phyloP scores from a whole-genome alignment of 495 filamentous ascomycete genomes.

The Trichoderma asperelloides region DNA sequence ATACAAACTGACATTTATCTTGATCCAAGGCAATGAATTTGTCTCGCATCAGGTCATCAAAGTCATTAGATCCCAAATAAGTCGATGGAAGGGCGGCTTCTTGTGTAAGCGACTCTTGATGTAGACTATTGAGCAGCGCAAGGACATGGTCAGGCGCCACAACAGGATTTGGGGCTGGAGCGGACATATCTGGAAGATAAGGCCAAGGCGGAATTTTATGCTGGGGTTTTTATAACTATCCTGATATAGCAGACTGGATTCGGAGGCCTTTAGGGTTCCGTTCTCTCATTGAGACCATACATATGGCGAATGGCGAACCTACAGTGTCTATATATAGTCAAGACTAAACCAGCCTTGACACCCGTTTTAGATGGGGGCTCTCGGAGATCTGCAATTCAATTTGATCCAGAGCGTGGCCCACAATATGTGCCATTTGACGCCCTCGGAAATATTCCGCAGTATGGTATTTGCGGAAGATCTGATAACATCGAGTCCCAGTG shows the following conservation, averaged over 20 bases:
- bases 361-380: background rate
- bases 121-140: background rate
- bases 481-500: too few relatives aligned
- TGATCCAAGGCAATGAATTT: constrained; percentile 45
- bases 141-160: background rate
- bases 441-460: background rate
- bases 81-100: background rate
- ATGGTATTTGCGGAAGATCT: too few relatives aligned
- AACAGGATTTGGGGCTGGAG: background rate
- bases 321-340: background rate
- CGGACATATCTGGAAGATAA: background rate
- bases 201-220: too few relatives aligned
- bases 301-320: too few relatives aligned
- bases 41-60: constrained; percentile 10
- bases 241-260: background rate
- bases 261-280: background rate
- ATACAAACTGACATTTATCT: constrained; percentile 44
- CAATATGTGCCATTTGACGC: background rate
- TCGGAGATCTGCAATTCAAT: background rate
- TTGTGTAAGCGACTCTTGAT: background rate
- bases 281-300: background rate
- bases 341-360: background rate
- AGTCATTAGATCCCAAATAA: background rate
- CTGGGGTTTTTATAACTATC: too few relatives aligned
- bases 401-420: background rate